Base-by-base conservation (phyloP, 129 eudicot species). In the Heracleum sosnowskyi region DNA sequence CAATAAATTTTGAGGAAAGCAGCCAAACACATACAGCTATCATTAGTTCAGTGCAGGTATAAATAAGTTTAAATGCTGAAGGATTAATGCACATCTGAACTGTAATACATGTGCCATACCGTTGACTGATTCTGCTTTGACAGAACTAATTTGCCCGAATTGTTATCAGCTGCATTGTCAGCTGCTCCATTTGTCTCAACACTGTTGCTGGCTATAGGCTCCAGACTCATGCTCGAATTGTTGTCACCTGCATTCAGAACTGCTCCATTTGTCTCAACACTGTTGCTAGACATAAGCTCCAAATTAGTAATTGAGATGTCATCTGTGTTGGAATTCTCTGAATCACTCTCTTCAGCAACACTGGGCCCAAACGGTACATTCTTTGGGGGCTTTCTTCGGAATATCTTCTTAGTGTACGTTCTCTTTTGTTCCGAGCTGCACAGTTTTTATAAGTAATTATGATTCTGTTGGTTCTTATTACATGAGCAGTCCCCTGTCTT, bases 341-440 rank as follows among this genome's bases (percentile, higher is more conserved):
- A 64, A 78, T 88, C 86, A 76, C 90, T 83, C 63, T 80, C 80
- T 45, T 62, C 89, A 47, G 79, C 87, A 75, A 57, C 87, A 75
- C 77, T 86, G 33, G 84, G 76, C 83, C 77, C 82, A 40, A 86
- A 70, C 64, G 86, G 80, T 22, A 84, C 89, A 84, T 86, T 85
- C 77, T 81, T 80, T 11, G 88, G 87, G 81, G 79, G 81, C 74
- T 86, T 80, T 76, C 69, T 78, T 4, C 83, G 87, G 69, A 82
- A 73, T 20, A 77, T 66, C 84, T 88, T 94, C 88, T 91, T 94
- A 18, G 83, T 75, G 37, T 75, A 87, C 72, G 90, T 84, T 84
- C 83, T 91, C 91, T 88, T 87, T 45, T 85, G 81, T 81, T 86
- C 96, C 16, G 88, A 78, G 78, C 98, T 94, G 90, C 86, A 83